A percentile compares a stretch with the other conserved stretches of the same genome.
phyloP scores from a whole-genome alignment of 2,329 filamentous ascomycete species.

The Ophiocordyceps camponoti-leonardi region DNA sequence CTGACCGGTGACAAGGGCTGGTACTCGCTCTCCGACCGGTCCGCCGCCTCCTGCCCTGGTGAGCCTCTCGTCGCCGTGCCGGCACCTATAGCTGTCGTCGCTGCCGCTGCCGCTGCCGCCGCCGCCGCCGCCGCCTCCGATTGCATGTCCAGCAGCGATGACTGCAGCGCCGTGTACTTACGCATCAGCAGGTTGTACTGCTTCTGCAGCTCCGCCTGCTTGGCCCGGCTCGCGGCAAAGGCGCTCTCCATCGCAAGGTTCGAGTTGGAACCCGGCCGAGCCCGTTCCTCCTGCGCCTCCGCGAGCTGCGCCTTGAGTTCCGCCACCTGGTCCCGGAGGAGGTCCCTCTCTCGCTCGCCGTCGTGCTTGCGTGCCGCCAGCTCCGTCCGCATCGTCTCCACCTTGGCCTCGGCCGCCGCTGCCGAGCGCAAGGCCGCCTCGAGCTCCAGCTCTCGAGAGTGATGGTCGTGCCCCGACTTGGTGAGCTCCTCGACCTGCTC shows the following conservation, averaged over 20 bases:
- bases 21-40: conserved; percentile 18
- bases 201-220: conserved; percentile 35
- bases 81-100: conserved; percentile 20
- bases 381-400: conserved; percentile 40
- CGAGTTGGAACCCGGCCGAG: conserved; percentile 10
- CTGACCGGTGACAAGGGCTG: conserved; percentile 24
- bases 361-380: conserved; percentile 34
- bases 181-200: conserved; percentile 30
- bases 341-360: conserved; percentile 20
- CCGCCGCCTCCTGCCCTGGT: conserved; percentile 15
- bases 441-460: conserved; percentile 45
- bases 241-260: conserved; percentile 24
- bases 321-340: conserved; percentile 31
- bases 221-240: conserved; percentile 32
- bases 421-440: conserved; percentile 39
- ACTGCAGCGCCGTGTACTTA: conserved; percentile 35
- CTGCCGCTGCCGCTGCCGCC: conserved; percentile 7
- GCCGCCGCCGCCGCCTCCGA: conserved; percentile 9
- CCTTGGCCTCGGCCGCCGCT: conserved; percentile 38
- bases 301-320: conserved; percentile 27
- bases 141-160: conserved; percentile 29
- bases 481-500: conserved; percentile 41
- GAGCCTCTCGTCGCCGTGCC: conserved; percentile 7
- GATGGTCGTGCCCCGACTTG: conserved; percentile 42
- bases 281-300: conserved; percentile 15